These are phyloP conservation scores for Hortiboletus flavorubellus DNA, from an alignment of 768 basidiomycete species.

Conservation along the genomic window DNA sequence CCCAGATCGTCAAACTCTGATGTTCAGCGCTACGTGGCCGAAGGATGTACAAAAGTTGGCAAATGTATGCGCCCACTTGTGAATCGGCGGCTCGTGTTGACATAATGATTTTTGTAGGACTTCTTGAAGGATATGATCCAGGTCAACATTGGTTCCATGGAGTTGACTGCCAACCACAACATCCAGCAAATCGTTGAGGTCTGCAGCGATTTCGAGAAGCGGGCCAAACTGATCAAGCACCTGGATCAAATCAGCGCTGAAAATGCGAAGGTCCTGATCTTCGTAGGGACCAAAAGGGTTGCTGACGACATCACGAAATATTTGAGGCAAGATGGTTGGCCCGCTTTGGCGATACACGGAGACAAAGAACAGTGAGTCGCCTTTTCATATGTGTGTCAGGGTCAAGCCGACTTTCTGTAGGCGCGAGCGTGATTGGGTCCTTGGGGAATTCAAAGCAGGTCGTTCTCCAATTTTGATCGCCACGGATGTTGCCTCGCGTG, in stretches of 20 bases:
- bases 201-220: constrained; percentile 97
- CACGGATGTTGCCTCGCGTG: constrained; percentile 99
- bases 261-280: constrained; percentile 98
- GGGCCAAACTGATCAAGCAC: constrained; percentile 93
- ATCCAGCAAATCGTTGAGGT: constrained; percentile 95
- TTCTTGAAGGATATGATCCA: constrained; percentile 97
- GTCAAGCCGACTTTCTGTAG: constrained; percentile 35
- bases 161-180: constrained; percentile 97
- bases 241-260: constrained; percentile 94
- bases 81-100: background rate
- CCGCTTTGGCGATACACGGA: constrained; percentile 98
- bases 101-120: constrained; percentile 51
- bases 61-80: constrained; percentile 45
- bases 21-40: constrained; percentile 99
- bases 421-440: constrained; percentile 98
- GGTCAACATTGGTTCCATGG: constrained; percentile 98
- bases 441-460: constrained; percentile 97
- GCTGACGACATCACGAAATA: constrained; percentile 99
- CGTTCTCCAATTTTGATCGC: constrained; percentile 97
- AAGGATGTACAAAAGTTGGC: constrained; percentile 99
- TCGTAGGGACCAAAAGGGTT: constrained; percentile 95
- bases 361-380: constrained; percentile 92
- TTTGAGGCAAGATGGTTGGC: constrained; percentile 97
- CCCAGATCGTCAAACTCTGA: constrained; percentile 96
- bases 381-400: background rate